Evolutionary conservation across 805 yeast genomes (phyloP), one percentile per base, ranked within the genome.

Genomic region (Scheffersomyces coipomensis): DNA sequence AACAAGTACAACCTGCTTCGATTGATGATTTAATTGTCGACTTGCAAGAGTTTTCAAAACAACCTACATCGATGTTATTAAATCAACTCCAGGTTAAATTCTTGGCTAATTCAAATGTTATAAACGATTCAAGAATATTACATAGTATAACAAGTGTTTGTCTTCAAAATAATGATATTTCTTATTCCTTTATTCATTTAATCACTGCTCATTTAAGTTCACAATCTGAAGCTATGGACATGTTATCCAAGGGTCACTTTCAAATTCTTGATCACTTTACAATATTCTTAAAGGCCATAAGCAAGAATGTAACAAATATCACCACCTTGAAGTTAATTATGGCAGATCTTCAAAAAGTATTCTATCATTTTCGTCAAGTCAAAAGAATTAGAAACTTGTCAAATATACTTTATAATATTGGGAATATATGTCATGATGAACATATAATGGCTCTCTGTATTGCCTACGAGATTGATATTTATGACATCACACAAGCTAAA

Each of bases 381-480:
- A 75, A 71, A 44, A 52, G 82, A 40, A 51, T 73, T 5, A 58
- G 67, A 35, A 76, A 76, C 47, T 44, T 78, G 3, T 68, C 80
- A 3, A 75, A 73, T 44, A 35, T 78, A 10, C 53, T 67, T 5
- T 76, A 64, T 48, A 70, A 73, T 41, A 48, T 62, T 34, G 76
- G 73, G 0, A 58, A 53, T 7, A 55, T 44, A 25, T 35, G 52
- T 18, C 26, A 54, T 4, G 42, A 30, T 13, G 22, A 22, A 11
- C 36, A 49, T 13, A 32, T 37, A 17, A 48, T 50, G 45, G 29
- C 48, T 45, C 7, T 26, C 48, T 60, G 66, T 15, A 40, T 70
- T 12, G 53, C 58, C 5, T 48, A 62, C 21, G 76, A 71, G 40
- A 47, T 49, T 10, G 40, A 49, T 8, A 38, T 64, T 12, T 43